Base-by-base conservation (phyloP, 2,329 filamentous ascomycete species). In the Cryphonectria radicalis region DNA sequence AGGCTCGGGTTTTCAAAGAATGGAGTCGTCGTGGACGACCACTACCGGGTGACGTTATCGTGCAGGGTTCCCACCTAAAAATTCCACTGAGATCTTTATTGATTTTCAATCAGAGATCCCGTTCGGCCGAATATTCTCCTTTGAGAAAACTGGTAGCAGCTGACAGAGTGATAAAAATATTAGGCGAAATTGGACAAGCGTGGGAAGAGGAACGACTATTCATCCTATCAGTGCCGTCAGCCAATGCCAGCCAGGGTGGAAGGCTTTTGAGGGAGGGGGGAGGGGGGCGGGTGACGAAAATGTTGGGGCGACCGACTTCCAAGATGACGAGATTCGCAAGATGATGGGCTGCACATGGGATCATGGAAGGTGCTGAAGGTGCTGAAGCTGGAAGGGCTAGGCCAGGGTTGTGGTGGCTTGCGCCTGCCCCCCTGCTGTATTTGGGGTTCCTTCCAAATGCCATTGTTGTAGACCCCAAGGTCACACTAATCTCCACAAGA, bases 41-140 rank as follows among this genome's bases (percentile, higher is more conserved):
- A 17, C 66, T 35, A 37, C n/a, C 66, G 66, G 8, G 46, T 57
- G 64, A 66, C 64, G 64, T 66, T 55, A 55, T 66, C 64, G 32
- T 42, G 40, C 62, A 46, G 40, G 37, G n/a, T 6, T 11, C 14
- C 22, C n/a, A 25, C 14, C 6, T 17, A 0, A 6, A 19, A 43
- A 11, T 14, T 53, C 42, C 46, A 4, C 25, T 32, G 43, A 50
- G 64, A 66, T 66, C 64, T 40, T 22, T 37, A 37, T 53, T 25
- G 14, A 59, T 32, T 32, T 32, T 35, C 3, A 59, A 35, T 17
- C 25, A 59, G 28, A 59, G 55, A 59, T 62, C 35, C 59, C 17
- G 32, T 35, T n/a, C 59, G 22, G 59, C 59, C 22, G 32, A 62
- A 35, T 37, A 8, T 40, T 7, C 28, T 14, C 25, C 4, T 28